Evolutionary conservation across 805 yeast species (phyloP).

Genomic region (Pichia heedii): DNA sequence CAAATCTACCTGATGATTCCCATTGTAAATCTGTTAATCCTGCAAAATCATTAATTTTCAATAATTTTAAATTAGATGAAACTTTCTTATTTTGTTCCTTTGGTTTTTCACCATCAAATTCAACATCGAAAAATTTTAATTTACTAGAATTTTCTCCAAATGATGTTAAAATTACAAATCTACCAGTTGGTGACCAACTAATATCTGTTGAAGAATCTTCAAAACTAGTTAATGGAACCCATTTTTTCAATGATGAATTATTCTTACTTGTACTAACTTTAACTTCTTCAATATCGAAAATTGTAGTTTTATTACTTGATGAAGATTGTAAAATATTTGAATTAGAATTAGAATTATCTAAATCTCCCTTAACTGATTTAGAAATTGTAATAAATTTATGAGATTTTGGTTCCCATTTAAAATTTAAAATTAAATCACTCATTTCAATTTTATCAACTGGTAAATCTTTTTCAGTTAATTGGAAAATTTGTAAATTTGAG

Average conservation of each 20-base stretch:
- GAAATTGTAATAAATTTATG: slow-evolving; percentile 80
- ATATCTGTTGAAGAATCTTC: slow-evolving; percentile 52
- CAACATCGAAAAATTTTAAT: slow-evolving; percentile 79
- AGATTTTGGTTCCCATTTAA: slow-evolving; percentile 94
- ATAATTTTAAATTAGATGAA: slow-evolving; percentile 48
- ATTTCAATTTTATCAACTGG: slow-evolving; percentile 94
- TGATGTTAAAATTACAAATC: slow-evolving; percentile 58
- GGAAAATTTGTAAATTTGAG: slow-evolving; percentile 88
- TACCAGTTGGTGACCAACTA: slow-evolving; percentile 87
- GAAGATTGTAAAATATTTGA: too few species aligned
- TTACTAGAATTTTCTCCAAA: slow-evolving; percentile 39
- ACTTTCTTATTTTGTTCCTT: slow-evolving; percentile 39
- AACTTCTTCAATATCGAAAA: slow-evolving; percentile 70
- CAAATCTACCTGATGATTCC: slow-evolving; percentile 94
- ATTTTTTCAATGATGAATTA: slow-evolving; percentile 19
- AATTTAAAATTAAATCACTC: slow-evolving; percentile 77
- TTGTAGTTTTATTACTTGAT: slow-evolving; percentile 55
- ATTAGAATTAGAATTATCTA: slow-evolving; percentile 45
- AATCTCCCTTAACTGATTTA: slow-evolving; percentile 36
- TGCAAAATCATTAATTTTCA: slow-evolving; percentile 55
- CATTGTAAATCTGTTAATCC: slow-evolving; percentile 81
- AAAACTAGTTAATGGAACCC: slow-evolving; percentile 46
- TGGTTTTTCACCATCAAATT: slow-evolving; percentile 58
- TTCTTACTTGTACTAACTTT: slow-evolving; percentile 30
- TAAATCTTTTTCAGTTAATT: slow-evolving; percentile 75